Conservation (phyloP, 306 rosid genomes). For the Trifolium fragiferum region DNA sequence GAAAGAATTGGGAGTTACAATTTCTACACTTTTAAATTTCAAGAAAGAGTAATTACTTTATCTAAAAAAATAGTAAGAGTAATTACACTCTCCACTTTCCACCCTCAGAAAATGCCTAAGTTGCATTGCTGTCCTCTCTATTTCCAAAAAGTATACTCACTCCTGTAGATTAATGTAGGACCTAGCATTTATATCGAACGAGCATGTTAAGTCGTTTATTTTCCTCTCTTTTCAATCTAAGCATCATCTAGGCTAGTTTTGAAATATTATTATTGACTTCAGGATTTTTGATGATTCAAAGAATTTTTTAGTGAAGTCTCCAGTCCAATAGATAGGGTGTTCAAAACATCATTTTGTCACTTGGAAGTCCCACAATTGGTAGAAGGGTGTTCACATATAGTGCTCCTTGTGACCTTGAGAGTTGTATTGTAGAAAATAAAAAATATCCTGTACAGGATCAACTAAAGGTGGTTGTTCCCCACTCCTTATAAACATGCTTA, state of each 20-base stretch:
- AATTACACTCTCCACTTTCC: neutral
- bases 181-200: neutral
- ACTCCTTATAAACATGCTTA: neutral
- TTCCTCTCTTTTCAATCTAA: neutral
- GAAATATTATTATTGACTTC: neutral
- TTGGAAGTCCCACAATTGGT: neutral
- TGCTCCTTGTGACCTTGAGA: neutral
- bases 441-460: neutral
- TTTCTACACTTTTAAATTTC: conserved; percentile 10
- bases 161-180: neutral
- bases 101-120: neutral
- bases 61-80: neutral
- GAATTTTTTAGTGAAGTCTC: neutral
- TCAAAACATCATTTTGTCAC: neutral
- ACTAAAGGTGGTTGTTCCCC: neutral
- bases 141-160: neutral
- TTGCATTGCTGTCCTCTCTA: neutral
- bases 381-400: neutral
- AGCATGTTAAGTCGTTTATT: neutral
- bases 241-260: neutral
- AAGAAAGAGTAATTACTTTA: no score
- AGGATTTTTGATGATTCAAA: neutral
- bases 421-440: conserved; percentile 1
- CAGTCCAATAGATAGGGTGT: conserved; percentile 1
- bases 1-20: neutral